Percentiles rank a stretch among this genome's conserved stretches.
These are phyloP conservation scores for Aureobasidium namibiae DNA, from an alignment of 2,329 filamentous ascomycete species.

Conservation along the genomic window DNA sequence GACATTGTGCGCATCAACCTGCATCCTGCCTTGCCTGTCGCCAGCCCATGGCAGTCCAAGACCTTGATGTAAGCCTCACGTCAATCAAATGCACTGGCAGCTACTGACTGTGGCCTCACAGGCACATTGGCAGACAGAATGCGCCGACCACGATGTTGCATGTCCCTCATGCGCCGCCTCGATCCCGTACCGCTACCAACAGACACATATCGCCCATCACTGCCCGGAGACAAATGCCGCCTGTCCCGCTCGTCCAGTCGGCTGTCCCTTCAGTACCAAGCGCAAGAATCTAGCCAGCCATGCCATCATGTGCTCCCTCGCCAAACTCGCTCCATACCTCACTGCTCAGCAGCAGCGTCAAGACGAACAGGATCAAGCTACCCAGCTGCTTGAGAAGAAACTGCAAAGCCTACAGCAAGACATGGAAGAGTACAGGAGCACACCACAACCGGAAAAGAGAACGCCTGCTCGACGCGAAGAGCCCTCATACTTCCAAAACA, in stretches of 20 bases:
- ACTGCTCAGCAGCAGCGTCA: slow-evolving; percentile 34
- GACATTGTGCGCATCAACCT: slow-evolving; percentile 46
- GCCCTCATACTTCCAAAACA: not conserved
- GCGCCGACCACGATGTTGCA: slow-evolving; percentile 39
- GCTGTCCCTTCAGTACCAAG: slow-evolving; percentile 34
- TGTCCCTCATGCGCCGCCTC: slow-evolving; percentile 36
- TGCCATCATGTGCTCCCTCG: slow-evolving; percentile 35
- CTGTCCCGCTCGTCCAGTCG: slow-evolving; percentile 36
- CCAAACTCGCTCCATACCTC: slow-evolving; percentile 38
- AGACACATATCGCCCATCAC: slow-evolving; percentile 31
- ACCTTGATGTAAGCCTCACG: slow-evolving; percentile 39
- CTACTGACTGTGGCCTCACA: not conserved
- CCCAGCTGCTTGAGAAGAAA: slow-evolving; percentile 36
- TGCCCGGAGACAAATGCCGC: slow-evolving; percentile 36
- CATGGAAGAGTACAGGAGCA: slow-evolving; percentile 18
- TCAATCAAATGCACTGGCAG: not conserved
- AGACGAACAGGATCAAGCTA: slow-evolving; percentile 35
- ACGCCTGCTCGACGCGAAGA: not conserved
- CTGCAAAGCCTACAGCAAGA: slow-evolving; percentile 38
- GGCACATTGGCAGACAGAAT: slow-evolving; percentile 32
- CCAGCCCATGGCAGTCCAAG: slow-evolving; percentile 44
- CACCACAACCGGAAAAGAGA: not conserved
- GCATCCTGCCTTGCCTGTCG: slow-evolving; percentile 47
- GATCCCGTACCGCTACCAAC: slow-evolving; percentile 34
- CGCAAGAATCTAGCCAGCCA: slow-evolving; percentile 33